These are phyloP conservation scores for Phytophthora tubulina DNA, from an alignment of 352 stramenopile species.

Conservation along the genomic window DNA sequence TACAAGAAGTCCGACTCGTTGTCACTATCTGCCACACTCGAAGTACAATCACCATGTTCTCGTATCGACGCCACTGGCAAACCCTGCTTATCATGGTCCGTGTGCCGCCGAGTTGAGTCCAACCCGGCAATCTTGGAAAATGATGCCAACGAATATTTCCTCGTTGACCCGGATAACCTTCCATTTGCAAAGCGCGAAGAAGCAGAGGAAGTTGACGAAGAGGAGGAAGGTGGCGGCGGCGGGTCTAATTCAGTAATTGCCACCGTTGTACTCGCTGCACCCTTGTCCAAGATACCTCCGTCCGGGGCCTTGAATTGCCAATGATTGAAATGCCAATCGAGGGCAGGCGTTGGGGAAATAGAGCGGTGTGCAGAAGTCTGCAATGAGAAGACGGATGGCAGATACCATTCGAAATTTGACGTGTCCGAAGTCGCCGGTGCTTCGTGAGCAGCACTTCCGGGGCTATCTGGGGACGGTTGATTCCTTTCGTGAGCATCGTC, in stretches of 20 bases:
- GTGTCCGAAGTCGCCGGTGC: conserved; percentile 36
- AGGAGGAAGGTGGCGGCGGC: conserved; percentile 35
- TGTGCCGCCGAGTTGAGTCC: conserved; percentile 30
- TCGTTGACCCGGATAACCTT: conserved; percentile 40
- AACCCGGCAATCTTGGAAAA: conserved; percentile 67
- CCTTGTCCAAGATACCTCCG: conserved; percentile 28
- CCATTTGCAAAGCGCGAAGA: conserved; percentile 42
- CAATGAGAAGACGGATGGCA: conserved; percentile 80
- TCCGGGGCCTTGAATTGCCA: conserved; percentile 54
- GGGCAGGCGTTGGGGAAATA: conserved; percentile 56
- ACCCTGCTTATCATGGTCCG: conserved; percentile 26
- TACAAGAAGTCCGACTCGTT: conserved; percentile 80
- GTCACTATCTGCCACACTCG: conserved; percentile 26
- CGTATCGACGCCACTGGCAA: conserved; percentile 33
- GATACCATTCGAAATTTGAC: conserved; percentile 78
- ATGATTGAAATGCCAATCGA: conserved; percentile 86
- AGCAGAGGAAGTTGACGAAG: conserved; percentile 43
- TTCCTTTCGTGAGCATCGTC: conserved; percentile 32
- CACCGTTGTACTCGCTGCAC: conserved; percentile 13
- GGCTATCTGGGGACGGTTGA: conserved; percentile 14
- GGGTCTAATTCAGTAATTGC: conserved; percentile 28
- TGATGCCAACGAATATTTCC: conserved; percentile 65
- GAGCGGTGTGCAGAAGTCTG: conserved; percentile 66
- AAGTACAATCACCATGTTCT: conserved; percentile 30
- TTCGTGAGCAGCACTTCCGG: conserved; percentile 25